These are phyloP conservation scores for Colletotrichum trifolii DNA, from an alignment of 2,329 filamentous ascomycete genomes.

Conservation along the genomic window DNA sequence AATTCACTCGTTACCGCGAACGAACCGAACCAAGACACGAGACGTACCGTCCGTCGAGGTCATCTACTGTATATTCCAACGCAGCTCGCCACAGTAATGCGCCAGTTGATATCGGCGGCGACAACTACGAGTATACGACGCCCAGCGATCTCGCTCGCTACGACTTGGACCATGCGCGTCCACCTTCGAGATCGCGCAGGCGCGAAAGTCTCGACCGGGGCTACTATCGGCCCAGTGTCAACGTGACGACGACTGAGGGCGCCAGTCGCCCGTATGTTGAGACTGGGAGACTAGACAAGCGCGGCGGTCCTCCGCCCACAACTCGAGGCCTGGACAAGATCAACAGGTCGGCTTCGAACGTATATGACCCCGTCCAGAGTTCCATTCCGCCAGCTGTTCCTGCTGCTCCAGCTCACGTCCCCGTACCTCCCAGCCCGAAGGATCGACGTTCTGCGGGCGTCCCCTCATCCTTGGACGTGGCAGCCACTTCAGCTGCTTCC, in stretches of 20 bases:
- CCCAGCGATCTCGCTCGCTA: slow-evolving; percentile 71
- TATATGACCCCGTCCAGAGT: slow-evolving; percentile 62
- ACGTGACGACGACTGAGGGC: slow-evolving; percentile 38
- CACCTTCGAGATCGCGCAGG: slow-evolving; percentile 52
- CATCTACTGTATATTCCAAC: slow-evolving; percentile 57
- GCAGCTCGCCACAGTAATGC: slow-evolving; percentile 55
- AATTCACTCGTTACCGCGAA: slow-evolving; percentile 61
- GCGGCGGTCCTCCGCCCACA: slow-evolving; percentile 71
- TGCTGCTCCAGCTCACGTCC: slow-evolving; percentile 44
- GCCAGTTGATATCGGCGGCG: slow-evolving; percentile 65
- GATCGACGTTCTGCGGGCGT: slow-evolving; percentile 39
- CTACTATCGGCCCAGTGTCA: slow-evolving; percentile 67
- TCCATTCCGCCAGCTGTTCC: slow-evolving; percentile 55
- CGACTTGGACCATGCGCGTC: slow-evolving; percentile 65
- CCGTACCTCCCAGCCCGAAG: slow-evolving; percentile 49
- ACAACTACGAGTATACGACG: slow-evolving; percentile 73
- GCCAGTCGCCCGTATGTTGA: slow-evolving; percentile 44
- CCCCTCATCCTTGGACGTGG: slow-evolving; percentile 26
- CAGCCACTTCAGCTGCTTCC: slow-evolving; percentile 23
- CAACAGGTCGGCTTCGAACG: slow-evolving; percentile 54
- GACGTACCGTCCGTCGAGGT: slow-evolving; percentile 59
- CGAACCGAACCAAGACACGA: slow-evolving; percentile 59
- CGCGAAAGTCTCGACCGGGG: slow-evolving; percentile 67
- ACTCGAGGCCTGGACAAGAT: slow-evolving; percentile 79
- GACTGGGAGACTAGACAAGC: slow-evolving; percentile 50